Evolutionary conservation across 345 rosid genomes (phyloP), one percentile per base, ranked within the genome.

Genomic region (Passiflora organensis): DNA sequence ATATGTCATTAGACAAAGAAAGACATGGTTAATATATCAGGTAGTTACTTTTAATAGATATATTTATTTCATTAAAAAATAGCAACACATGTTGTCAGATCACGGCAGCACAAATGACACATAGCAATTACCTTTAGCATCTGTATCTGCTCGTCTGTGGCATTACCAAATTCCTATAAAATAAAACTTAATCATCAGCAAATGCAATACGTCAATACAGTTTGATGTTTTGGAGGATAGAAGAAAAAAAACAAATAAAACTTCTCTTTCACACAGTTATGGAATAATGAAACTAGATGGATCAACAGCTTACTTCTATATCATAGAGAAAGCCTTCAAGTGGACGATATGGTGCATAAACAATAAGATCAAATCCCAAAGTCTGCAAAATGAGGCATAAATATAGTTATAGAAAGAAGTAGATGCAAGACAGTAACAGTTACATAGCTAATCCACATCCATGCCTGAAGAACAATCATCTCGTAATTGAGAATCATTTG

Each of bases 351-450:
- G 99, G 99, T 43, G 87, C 91, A 78, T 65, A 93, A 21, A 93
- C 95, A 70, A 93, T 93, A 59, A 93, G 94, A 82, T 93, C 96
- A 70, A 93, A 93, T 51, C 80, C 95, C 82, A 93, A 78, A 73
- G 86, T 85, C 99, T 93, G 87, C 81, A 75, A 6, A 48, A 63
- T 20, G 59, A 70, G 57, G 19, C 45, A 17, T 48, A 53, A 38
- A 19, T 38, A 16, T 63, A 57, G 53, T 53, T 48, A 18, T 37
- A 18, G 63, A 56, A 10, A 53, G 17, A 23, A 50, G 48, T 6
- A 43, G 43, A 24, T 49, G 34, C 39, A 46, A 63, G 11, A 65
- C 6, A 53, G 44, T 28, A 47, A 57, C 10, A 53, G 44, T 20
- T 54, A 60, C 63, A 34, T 36, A 2, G 12, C 60, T 13, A 62